Conservation (phyloP, 2,329 filamentous ascomycete species). For the Scedosporium minutisporum region DNA sequence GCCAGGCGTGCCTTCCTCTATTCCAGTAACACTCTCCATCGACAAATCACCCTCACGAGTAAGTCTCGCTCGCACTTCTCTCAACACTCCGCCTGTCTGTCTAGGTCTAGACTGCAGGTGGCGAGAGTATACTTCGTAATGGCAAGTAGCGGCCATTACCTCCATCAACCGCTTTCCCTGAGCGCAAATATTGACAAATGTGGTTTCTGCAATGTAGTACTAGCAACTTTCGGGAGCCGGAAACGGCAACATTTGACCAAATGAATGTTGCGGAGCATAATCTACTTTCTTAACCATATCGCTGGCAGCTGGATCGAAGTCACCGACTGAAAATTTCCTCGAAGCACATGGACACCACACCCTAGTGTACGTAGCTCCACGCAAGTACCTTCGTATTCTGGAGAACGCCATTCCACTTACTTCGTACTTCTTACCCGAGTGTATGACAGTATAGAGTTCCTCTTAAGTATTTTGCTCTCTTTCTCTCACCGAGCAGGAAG, state of each 20-base stretch:
- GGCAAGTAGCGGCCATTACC: too few species aligned
- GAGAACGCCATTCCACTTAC: not conserved
- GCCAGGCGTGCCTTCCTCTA: too few species aligned
- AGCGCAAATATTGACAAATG: not conserved
- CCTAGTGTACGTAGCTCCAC: not conserved
- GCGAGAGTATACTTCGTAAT: too few species aligned
- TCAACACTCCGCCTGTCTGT: too few species aligned
- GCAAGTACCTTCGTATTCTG: not conserved
- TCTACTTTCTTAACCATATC: not conserved
- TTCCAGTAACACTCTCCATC: too few species aligned
- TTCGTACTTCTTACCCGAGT: not conserved
- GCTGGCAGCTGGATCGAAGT: not conserved
- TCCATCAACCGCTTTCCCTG: too few species aligned
- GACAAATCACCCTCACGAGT: too few species aligned
- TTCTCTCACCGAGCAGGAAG: not conserved
- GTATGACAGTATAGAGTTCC: not conserved
- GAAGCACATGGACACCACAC: not conserved
- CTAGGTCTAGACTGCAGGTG: too few species aligned
- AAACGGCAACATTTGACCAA: not conserved
- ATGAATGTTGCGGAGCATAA: not conserved
- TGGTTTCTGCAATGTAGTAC: not conserved
- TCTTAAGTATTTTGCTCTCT: not conserved
- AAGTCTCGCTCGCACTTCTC: too few species aligned
- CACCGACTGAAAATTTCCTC: not conserved
- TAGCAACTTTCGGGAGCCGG: not conserved